phyloP scores from a whole-genome alignment of 1,284 basidiomycete genomes.

The Malassezia cuniculi region DNA sequence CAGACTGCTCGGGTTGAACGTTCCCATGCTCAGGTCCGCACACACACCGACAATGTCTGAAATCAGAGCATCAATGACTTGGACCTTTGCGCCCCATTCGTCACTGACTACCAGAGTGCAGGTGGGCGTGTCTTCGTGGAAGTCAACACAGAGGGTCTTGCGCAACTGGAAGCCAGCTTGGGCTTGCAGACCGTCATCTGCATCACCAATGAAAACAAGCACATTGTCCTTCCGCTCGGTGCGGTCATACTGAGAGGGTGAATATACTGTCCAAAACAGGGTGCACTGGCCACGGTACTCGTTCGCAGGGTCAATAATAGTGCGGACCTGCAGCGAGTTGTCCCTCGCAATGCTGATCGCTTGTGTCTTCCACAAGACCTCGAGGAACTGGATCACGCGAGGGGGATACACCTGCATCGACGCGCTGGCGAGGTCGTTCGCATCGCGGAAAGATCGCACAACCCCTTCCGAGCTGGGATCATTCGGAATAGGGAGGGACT shows the following conservation, averaged over 20 bases:
- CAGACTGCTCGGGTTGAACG: slow-evolving; percentile 3
- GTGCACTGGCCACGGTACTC: neutral
- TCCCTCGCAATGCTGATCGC: slow-evolving; percentile 29
- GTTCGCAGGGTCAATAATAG: slow-evolving; percentile 14
- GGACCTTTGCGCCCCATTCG: neutral
- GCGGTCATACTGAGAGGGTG: slow-evolving; percentile 10
- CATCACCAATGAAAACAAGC: too few species aligned
- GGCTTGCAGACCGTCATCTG: too few species aligned
- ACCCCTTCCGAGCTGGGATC: slow-evolving; percentile 62
- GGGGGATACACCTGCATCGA: slow-evolving; percentile 9
- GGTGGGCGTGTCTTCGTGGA: neutral
- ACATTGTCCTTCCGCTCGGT: slow-evolving; percentile 1
- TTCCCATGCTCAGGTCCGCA: slow-evolving; percentile 6
- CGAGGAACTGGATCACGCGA: slow-evolving; percentile 31
- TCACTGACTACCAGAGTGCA: neutral
- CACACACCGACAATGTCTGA: slow-evolving; percentile 3
- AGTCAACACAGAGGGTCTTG: slow-evolving; percentile 1
- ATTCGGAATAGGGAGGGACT: too few species aligned
- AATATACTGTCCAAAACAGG: slow-evolving; percentile 8
- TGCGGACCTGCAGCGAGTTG: slow-evolving; percentile 22
- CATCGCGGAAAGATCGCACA: slow-evolving; percentile 50
- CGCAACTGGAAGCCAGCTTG: too few species aligned
- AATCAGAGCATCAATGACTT: neutral
- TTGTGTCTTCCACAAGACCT: slow-evolving; percentile 39
- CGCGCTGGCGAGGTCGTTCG: neutral